phyloP scores from a whole-genome alignment of 2,329 filamentous ascomycete species.

The Ceratocystis huliohia region DNA sequence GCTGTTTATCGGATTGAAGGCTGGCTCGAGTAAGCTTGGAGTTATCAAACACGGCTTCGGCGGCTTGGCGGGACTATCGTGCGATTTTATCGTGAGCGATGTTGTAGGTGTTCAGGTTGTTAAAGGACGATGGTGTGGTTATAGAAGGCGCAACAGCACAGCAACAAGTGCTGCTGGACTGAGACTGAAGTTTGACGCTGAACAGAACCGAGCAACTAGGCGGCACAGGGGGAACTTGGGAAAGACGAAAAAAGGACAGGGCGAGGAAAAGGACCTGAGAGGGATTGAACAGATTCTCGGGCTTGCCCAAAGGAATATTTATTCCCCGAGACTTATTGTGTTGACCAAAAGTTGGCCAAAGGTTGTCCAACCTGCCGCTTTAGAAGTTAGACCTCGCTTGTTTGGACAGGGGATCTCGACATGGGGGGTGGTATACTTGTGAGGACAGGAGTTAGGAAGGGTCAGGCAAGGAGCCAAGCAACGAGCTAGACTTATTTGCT shows the following conservation, averaged over 20 bases:
- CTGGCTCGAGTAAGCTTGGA: not conserved
- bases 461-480: constrained; percentile 8
- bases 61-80: not conserved
- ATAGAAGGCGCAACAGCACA: not conserved
- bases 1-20: not conserved
- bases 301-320: constrained; percentile 15
- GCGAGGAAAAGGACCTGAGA: constrained; percentile 6
- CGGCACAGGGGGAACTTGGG: constrained; percentile 6
- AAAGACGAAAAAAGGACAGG: constrained; percentile 10
- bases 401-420: constrained; percentile 11
- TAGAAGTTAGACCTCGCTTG: constrained; percentile 19
- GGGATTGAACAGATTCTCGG: constrained; percentile 11
- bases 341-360: not conserved
- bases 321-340: constrained; percentile 12
- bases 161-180: constrained; percentile 10
- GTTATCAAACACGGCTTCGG: not conserved
- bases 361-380: constrained; percentile 17
- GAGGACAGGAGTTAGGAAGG: constrained; percentile 9
- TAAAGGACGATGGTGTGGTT: not conserved
- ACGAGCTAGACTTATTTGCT: not conserved
- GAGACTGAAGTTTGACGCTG: constrained; percentile 11
- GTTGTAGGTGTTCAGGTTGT: not conserved
- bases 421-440: constrained; percentile 5
- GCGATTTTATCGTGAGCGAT: constrained; percentile 4
- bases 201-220: constrained; percentile 1